These are phyloP conservation scores for Galerina marginata DNA, from an alignment of 768 basidiomycete genomes.

Conservation along the genomic window DNA sequence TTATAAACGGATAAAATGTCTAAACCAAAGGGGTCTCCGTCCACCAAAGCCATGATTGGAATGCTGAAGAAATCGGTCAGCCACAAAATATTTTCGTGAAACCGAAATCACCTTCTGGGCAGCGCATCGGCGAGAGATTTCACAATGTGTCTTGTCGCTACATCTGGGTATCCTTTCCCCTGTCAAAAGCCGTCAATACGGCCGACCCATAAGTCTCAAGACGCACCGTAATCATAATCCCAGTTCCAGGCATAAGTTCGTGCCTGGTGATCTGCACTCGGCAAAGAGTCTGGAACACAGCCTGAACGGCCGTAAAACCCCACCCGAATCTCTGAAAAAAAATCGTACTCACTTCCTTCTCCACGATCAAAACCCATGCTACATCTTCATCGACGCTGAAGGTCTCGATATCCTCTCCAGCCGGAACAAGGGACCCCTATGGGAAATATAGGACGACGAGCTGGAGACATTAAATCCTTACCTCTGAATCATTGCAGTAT, in stretches of 20 bases:
- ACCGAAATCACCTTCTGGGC: conserved; percentile 53
- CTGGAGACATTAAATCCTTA: conserved; percentile 26
- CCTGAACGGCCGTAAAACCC: conserved; percentile 53
- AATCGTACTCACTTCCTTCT: conserved; percentile 77
- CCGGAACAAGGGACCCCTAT: conserved; percentile 80
- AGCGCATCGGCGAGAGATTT: conserved; percentile 72
- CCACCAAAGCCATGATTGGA: conserved; percentile 81
- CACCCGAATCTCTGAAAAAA: not conserved
- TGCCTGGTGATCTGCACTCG: conserved; percentile 56
- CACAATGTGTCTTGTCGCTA: conserved; percentile 87
- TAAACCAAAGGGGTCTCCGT: conserved; percentile 90
- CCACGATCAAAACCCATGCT: conserved; percentile 84
- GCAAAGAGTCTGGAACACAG: conserved; percentile 91
- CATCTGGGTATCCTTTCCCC: conserved; percentile 98
- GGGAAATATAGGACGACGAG: conserved; percentile 1
- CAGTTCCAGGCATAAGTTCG: conserved; percentile 58
- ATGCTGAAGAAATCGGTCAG: conserved; percentile 49
- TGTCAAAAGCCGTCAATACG: conserved; percentile 32
- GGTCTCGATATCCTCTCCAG: conserved; percentile 69
- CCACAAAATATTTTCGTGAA: not conserved
- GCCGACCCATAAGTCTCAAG: not conserved
- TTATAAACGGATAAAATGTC: conserved; percentile 92
- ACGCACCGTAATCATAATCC: conserved; percentile 79
- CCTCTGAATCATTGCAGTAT: conserved; percentile 62
- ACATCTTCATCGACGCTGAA: conserved; percentile 62